A percentile compares a stretch with the other conserved stretches of the same genome.
Conservation (phyloP, 352 stramenopile species). For the Phytophthora megakarya region DNA sequence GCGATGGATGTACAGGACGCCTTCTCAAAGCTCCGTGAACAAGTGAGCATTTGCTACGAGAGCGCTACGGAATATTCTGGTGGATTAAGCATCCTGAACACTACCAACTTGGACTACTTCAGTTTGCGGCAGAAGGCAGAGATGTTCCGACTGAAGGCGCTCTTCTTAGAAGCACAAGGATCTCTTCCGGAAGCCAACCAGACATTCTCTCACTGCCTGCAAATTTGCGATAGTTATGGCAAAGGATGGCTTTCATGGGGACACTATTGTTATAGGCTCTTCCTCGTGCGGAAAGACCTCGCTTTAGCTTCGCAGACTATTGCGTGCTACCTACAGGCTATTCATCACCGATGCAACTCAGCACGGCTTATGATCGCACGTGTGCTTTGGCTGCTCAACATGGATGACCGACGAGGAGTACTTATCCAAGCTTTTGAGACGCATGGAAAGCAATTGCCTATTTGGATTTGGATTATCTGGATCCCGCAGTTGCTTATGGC, state of each 20-base stretch:
- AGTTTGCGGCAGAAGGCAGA: constrained; percentile 91
- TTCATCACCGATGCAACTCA: constrained; percentile 90
- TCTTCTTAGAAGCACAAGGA: constrained; percentile 90
- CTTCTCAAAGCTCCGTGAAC: constrained; percentile 92
- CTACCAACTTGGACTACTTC: constrained; percentile 94
- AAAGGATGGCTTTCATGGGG: constrained; percentile 96
- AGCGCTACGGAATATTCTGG: constrained; percentile 86
- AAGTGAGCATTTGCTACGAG: constrained; percentile 93
- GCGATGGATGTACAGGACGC: constrained; percentile 94
- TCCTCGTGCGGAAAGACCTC: constrained; percentile 75
- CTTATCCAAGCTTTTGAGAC: constrained; percentile 92
- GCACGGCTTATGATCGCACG: constrained; percentile 90
- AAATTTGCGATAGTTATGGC: constrained; percentile 92
- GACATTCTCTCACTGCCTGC: constrained; percentile 91
- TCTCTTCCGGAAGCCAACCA: constrained; percentile 83
- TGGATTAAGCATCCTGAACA: constrained; percentile 92
- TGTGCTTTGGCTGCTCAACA: constrained; percentile 91
- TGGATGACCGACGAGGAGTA: constrained; percentile 80
- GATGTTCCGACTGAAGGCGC: constrained; percentile 91
- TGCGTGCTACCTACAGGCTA: constrained; percentile 93
- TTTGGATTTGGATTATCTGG: constrained; percentile 99
- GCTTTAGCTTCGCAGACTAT: constrained; percentile 89
- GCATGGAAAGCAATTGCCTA: constrained; percentile 93
- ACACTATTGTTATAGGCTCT: constrained; percentile 91
- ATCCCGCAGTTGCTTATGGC: constrained; percentile 97